Base-by-base conservation (phyloP, 371 early-diverging fungal species). In the Mucor piriformis region DNA sequence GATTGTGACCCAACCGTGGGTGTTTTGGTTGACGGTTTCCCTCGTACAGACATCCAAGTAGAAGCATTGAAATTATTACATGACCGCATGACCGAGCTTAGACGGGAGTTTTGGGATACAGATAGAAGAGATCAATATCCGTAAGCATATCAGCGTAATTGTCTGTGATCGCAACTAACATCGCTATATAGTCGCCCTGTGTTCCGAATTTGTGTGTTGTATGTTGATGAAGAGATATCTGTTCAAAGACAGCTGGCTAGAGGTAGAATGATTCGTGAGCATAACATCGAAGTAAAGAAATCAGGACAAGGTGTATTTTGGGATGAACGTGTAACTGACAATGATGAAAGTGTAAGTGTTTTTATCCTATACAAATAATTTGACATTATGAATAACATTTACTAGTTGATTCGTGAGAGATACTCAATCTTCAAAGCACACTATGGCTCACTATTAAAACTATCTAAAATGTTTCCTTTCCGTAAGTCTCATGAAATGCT, bases 311-410 rank as follows among this genome's bases (percentile, higher is more conserved):
- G 86, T 15, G 79, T 84, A 20, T 54, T 86, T 32, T 79, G 79
- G 77, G 86, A 85, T 52, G 88, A 88, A 52, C 75, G 88, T 25
- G 86, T 84, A 11, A 88, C 88, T 1, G 88, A 88, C 59, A 77
- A 74, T 56, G 84, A 87, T 60, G 87, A 85, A 61, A 61, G 73
- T 57, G 86, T 84, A 78, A 61, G 70, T 50, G 4, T 27, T 27
- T 25, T 11, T 46, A 29, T 54, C 12, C 25, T 35, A 34, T 50
- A 32, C 16, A 58, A 20, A 50, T n/a, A 32, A 15, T n/a, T n/a
- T 51, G 24, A 3, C 4, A 20, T 25, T 7, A 47, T 51, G 13
- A 18, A n/a, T 24, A 35, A 34, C 21, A 20, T 29, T 2, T 20
- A 16, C n/a, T 54, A 78, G 79, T 64, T 87, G 50, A 87, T 87